Evolutionary conservation across 139 green algal genomes (phyloP).

Genomic region (Chlamydomonas sp.): DNA sequence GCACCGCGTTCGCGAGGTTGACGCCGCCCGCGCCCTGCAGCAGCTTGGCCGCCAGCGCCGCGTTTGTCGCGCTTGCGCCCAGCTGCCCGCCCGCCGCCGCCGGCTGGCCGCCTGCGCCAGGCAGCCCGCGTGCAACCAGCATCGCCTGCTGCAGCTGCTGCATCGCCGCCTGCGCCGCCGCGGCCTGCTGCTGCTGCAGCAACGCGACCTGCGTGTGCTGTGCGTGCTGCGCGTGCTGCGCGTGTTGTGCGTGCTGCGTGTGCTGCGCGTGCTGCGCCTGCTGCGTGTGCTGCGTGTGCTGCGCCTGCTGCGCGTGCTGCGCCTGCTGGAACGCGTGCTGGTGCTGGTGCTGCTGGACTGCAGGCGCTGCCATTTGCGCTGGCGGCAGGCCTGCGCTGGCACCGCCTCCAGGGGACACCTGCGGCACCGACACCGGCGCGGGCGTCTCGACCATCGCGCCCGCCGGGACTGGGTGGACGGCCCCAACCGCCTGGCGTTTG

Average conservation of each 20-base stretch:
- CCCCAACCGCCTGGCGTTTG: too few relatives aligned
- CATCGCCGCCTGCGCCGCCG: not conserved
- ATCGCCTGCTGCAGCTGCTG: constrained; percentile 1
- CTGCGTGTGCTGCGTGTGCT: not conserved
- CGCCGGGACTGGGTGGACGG: too few relatives aligned
- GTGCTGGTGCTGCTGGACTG: not conserved
- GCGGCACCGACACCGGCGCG: too few relatives aligned
- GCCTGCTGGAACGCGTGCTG: not conserved
- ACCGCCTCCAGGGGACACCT: too few relatives aligned
- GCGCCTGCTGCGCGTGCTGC: not conserved
- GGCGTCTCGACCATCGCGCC: too few relatives aligned
- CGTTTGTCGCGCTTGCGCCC: too few relatives aligned
- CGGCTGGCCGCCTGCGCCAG: too few relatives aligned
- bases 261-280: not conserved
- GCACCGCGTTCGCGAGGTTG: too few relatives aligned
- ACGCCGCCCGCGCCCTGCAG: too few relatives aligned
- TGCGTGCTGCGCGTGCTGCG: not conserved
- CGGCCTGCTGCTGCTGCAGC: not conserved
- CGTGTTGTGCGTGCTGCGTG: not conserved
- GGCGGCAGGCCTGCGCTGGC: not conserved
- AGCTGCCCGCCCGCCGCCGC: too few relatives aligned
- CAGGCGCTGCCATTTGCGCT: not conserved
- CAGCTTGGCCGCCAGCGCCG: too few relatives aligned
- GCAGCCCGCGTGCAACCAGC: too few relatives aligned
- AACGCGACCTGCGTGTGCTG: not conserved